phyloP scores from a whole-genome alignment of 257 asterid genomes.

The Striga asiatica region DNA sequence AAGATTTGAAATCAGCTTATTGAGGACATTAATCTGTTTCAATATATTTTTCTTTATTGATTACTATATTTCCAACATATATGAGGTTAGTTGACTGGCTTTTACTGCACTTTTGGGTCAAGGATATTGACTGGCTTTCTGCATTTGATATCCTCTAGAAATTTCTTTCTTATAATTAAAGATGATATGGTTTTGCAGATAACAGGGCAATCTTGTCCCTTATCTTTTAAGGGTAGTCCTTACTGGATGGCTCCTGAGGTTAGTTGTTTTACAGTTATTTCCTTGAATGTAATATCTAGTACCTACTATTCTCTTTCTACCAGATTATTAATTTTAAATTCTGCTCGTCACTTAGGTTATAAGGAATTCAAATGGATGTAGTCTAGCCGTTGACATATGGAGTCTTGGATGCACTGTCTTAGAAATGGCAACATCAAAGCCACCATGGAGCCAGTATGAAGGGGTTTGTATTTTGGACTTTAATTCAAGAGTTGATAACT shows the following conservation, averaged over 20 bases:
- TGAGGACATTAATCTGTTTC: neutral
- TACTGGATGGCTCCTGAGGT: conserved; percentile 99
- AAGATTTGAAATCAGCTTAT: conserved; percentile 10
- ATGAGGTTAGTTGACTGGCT: no score
- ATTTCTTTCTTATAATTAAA: no score
- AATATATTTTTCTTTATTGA: conserved; percentile 1
- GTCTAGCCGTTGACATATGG: conserved; percentile 98
- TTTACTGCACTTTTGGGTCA: neutral
- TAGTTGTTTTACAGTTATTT: conserved; percentile 10
- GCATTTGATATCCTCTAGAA: no score
- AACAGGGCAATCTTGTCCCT: conserved; percentile 80
- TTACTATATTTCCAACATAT: conserved; percentile 5
- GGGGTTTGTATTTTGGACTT: conserved; percentile 46
- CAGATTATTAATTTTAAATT: neutral
- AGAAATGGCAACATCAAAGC: conserved; percentile 97
- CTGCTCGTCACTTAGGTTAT: conserved; percentile 31
- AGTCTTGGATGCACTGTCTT: conserved; percentile 99
- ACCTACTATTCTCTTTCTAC: conserved; percentile 4
- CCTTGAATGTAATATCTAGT: neutral
- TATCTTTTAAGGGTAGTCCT: conserved; percentile 97
- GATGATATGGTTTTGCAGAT: conserved; percentile 51
- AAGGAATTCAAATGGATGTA: conserved; percentile 77
- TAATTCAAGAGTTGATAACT: conserved; percentile 12
- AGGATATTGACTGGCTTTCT: neutral
- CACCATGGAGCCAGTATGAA: conserved; percentile 98